Evolutionary conservation across 2,329 filamentous ascomycete genomes (phyloP).

Genomic region (Hypoxylon sp.): DNA sequence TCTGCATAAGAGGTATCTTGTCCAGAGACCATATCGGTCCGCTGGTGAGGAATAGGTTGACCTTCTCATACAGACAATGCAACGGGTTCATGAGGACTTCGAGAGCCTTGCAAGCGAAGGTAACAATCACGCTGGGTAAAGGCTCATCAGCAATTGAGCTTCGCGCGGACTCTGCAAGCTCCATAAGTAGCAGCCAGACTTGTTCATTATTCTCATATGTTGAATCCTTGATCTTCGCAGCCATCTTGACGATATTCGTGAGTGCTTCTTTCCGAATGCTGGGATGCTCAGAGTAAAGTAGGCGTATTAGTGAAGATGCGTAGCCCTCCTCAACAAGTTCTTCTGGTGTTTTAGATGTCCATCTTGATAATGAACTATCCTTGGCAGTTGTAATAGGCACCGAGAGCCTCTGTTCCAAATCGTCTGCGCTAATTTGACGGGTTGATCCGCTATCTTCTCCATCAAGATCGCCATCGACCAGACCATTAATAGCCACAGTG

Average conservation of each 20-base stretch:
- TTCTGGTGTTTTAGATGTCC: conserved; percentile 82
- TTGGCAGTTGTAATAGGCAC: conserved; percentile 62
- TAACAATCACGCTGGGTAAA: conserved; percentile 80
- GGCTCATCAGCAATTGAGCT: conserved; percentile 67
- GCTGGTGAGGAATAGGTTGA: conserved; percentile 86
- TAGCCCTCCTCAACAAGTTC: conserved; percentile 85
- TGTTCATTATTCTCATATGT: conserved; percentile 82
- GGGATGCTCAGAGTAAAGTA: conserved; percentile 80
- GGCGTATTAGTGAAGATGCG: conserved; percentile 77
- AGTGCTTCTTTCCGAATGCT: conserved; percentile 86
- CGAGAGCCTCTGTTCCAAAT: conserved; percentile 68
- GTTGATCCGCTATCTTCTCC: conserved; percentile 29
- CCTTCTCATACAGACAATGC: conserved; percentile 86
- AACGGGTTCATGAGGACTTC: conserved; percentile 81
- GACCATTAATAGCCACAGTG: background rate
- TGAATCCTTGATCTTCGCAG: conserved; percentile 74
- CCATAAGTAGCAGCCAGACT: conserved; percentile 83
- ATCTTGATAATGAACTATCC: conserved; percentile 71
- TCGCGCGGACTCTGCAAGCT: conserved; percentile 81
- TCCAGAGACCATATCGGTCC: conserved; percentile 82
- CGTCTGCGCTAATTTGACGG: conserved; percentile 56
- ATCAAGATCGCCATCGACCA: background rate
- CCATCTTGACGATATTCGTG: conserved; percentile 76
- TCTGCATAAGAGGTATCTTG: conserved; percentile 78
- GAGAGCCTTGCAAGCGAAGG: conserved; percentile 80